phyloP scores from a whole-genome alignment of 2,329 filamentous ascomycete species.

The Peltaster fructicola region DNA sequence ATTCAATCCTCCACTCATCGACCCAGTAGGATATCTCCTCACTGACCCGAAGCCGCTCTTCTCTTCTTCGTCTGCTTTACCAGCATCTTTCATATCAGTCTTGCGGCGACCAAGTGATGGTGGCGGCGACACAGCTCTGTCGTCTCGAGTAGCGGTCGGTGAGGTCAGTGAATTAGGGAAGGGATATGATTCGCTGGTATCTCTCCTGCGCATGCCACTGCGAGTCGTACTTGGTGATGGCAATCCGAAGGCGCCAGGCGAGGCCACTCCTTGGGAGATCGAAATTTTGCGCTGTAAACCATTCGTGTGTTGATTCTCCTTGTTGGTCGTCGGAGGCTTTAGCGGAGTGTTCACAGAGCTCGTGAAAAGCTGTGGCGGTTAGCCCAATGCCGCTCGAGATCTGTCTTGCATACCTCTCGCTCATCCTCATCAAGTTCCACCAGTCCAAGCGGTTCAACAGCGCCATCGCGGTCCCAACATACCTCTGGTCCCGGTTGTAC shows the following conservation, averaged over 20 bases:
- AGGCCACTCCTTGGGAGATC: slow-evolving; percentile 48
- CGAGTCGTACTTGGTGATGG: slow-evolving; percentile 58
- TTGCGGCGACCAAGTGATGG: slow-evolving; percentile 42
- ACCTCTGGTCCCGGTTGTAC: slow-evolving; percentile 67
- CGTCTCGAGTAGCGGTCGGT: slow-evolving; percentile 46
- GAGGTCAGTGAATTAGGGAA: slow-evolving; percentile 38
- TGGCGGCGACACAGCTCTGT: slow-evolving; percentile 41
- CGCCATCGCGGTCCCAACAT: slow-evolving; percentile 69
- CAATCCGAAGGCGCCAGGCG: slow-evolving; percentile 45
- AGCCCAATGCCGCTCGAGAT: not conserved
- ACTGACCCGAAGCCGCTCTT: slow-evolving; percentile 25
- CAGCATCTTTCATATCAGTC: slow-evolving; percentile 41
- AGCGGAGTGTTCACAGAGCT: slow-evolving; percentile 85
- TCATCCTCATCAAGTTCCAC: slow-evolving; percentile 53
- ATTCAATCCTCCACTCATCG: slow-evolving; percentile 30
- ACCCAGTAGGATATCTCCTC: slow-evolving; percentile 38
- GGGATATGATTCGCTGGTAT: slow-evolving; percentile 56
- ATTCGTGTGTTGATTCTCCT: slow-evolving; percentile 39
- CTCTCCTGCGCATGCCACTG: slow-evolving; percentile 57
- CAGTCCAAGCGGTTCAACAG: slow-evolving; percentile 52
- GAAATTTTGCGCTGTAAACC: slow-evolving; percentile 60
- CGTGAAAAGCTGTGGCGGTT: slow-evolving; percentile 46
- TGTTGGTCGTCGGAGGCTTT: slow-evolving; percentile 60
- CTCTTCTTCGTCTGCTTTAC: slow-evolving; percentile 20
- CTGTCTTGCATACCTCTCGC: slow-evolving; percentile 33